Conservation (phyloP, 2,329 filamentous ascomycete genomes). For the Epichloe sylvatica region DNA sequence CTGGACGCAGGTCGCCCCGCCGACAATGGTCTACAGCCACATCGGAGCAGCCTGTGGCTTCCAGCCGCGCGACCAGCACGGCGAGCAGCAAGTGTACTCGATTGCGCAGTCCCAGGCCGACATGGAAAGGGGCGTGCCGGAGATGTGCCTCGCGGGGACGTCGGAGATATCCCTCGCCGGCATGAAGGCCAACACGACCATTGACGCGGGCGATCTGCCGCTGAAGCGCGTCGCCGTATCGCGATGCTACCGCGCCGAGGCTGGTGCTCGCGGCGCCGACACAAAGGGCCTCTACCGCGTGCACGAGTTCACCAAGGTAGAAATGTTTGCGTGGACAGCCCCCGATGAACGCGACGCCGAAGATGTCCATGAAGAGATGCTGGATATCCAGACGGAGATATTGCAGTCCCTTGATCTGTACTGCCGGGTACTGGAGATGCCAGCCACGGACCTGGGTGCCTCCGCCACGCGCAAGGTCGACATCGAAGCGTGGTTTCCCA, state of each 20-base stretch:
- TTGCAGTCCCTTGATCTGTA: constrained; percentile 62
- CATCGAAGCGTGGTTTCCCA: constrained; percentile 90
- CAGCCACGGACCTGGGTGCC: constrained; percentile 73
- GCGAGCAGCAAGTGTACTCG: constrained; percentile 82
- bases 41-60: constrained; percentile 87
- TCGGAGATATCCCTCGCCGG: constrained; percentile 90
- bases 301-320: constrained; percentile 97
- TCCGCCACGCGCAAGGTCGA: constrained; percentile 78
- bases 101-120: constrained; percentile 55
- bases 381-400: constrained; percentile 76
- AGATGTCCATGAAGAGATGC: constrained; percentile 67
- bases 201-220: constrained; percentile 55
- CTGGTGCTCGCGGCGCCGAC: constrained; percentile 74
- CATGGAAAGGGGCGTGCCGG: constrained; percentile 46
- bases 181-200: constrained; percentile 63
- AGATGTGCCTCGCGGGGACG: constrained; percentile 68
- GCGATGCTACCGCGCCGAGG: constrained; percentile 91
- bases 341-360: constrained; percentile 37
- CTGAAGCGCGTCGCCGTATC: constrained; percentile 71
- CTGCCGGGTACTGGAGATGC: constrained; percentile 89
- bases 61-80: constrained; percentile 78
- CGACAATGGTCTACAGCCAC: constrained; percentile 82
- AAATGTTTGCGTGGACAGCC: constrained; percentile 85
- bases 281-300: constrained; percentile 94
- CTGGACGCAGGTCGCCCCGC: constrained; percentile 72